These are phyloP conservation scores for Pseudocohnilembus persalinus DNA, from an alignment of 169 alveolate species.

Conservation along the genomic window DNA sequence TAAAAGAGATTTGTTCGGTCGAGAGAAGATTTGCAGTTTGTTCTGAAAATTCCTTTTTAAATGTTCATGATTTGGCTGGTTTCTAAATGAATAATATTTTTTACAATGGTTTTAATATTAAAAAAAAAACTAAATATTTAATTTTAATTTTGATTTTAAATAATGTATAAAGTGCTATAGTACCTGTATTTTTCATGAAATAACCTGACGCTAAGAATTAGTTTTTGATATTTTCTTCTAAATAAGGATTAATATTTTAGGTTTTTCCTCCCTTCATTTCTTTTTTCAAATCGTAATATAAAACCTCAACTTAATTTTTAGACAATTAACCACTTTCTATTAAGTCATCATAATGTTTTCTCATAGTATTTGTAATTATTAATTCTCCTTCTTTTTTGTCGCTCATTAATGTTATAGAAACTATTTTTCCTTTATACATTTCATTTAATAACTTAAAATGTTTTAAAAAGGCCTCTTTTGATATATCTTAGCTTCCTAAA, in stretches of 20 bases:
- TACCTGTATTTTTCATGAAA: constrained; percentile 10
- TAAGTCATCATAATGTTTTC: constrained; percentile 1
- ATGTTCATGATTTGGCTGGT: neutral
- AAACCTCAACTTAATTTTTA: neutral
- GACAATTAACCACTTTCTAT: neutral
- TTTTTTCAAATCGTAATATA: constrained; percentile 3
- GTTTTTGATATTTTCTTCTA: neutral
- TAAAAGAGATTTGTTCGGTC: constrained; percentile 29
- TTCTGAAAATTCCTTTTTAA: constrained; percentile 15
- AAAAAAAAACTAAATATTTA: neutral
- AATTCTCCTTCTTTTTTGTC: constrained; percentile 12
- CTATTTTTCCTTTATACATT: neutral
- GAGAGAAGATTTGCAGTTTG: constrained; percentile 19
- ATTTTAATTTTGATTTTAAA: neutral
- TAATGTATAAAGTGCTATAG: neutral
- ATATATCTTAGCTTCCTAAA: neutral
- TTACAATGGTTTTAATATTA: neutral
- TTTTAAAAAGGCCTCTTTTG: constrained; percentile 7
- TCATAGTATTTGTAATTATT: constrained; percentile 8
- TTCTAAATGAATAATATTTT: no score
- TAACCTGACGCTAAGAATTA: neutral
- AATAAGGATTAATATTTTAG: constrained; percentile 21
- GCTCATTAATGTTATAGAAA: constrained; percentile 17
- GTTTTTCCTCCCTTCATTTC: constrained; percentile 13
- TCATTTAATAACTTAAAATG: constrained; percentile 3